Base-by-base conservation (phyloP, 2,329 filamentous ascomycete genomes). In the Thelonectria discophora region DNA sequence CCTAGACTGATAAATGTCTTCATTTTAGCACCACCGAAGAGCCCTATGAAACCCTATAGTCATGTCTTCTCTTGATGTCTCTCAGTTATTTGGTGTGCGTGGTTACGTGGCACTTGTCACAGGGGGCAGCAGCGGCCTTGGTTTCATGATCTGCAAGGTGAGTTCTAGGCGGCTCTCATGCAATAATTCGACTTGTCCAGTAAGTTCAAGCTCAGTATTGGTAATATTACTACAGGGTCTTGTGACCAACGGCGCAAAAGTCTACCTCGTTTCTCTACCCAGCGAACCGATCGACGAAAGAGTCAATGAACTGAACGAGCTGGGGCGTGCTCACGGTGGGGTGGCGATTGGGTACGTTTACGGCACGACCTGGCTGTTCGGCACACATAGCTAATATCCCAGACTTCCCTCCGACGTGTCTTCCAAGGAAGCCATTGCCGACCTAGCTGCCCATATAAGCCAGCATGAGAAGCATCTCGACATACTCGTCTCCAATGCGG, bases 401-500 rank as follows among this genome's bases (percentile, higher is more conserved):
- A 76, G 75, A 4, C 64, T 75, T 40, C 49, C 75, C n/a, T 75
- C 74, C 60, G 76, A 82, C 64, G 64, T 83, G 2, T 74, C 74
- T 0, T 73, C 72, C n/a, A 82, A 82, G 69, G 65, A 78, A 13
- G 72, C 72, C 2, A 81, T 83, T 50, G 57, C 64, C 15, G 54
- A 69, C 3, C 68, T 81, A 5, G 76, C 75, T 0, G 50, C 60
- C 3, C 65, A 68, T 5, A 68, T 82, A 15, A 63, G 67, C n/a
- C 46, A 68, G n/a, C 69, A 68, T 18, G 79, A 81, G 65, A 69
- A 55, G n/a, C 75, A 78, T 43, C 66, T 83, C 17, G 81, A 84
- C 64, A 79, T 83, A 21, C 74, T 84, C 9, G 73, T 82, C 47
- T 83, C 81, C 52, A 83, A 83, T 66, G 81, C 81, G 2, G 81